Conservation (phyloP, 495 filamentous ascomycete genomes). For the Talaromyces trachyspermus region DNA sequence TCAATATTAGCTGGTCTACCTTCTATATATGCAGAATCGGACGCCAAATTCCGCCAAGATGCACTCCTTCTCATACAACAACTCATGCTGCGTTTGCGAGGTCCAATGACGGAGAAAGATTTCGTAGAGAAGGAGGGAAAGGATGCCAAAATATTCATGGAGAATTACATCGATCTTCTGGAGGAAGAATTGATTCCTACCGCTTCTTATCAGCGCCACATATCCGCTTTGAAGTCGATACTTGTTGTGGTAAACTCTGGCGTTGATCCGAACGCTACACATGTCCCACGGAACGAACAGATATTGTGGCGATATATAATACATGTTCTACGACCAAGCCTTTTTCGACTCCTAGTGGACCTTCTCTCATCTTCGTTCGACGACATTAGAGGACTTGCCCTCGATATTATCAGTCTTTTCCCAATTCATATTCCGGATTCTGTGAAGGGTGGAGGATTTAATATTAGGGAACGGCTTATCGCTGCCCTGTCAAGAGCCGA, state of each 20-base stretch:
- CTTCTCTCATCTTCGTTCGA: conserved; percentile 85
- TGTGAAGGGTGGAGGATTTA: conserved; percentile 1
- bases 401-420: conserved; percentile 48
- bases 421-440: conserved; percentile 21
- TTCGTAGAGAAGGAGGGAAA: conserved; percentile 4
- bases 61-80: conserved; percentile 58
- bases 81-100: conserved; percentile 54
- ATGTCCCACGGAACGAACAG: conserved; percentile 13
- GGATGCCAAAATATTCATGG: conserved; percentile 52
- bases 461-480: conserved; percentile 15
- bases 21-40: conserved; percentile 71
- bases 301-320: conserved; percentile 43
- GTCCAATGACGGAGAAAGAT: conserved; percentile 1
- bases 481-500: conserved; percentile 32
- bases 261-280: conserved; percentile 22
- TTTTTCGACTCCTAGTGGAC: conserved; percentile 57
- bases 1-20: conserved; percentile 54
- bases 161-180: conserved; percentile 67
- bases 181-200: conserved; percentile 62
- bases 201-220: conserved; percentile 78
- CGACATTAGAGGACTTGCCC: conserved; percentile 68
- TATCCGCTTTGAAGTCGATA: conserved; percentile 66
- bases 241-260: conserved; percentile 52
- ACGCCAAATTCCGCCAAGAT: conserved; percentile 74
- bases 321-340: conserved; percentile 45